phyloP scores from a whole-genome alignment of 176 grass and related monocot genomes.

The Carex parvula region DNA sequence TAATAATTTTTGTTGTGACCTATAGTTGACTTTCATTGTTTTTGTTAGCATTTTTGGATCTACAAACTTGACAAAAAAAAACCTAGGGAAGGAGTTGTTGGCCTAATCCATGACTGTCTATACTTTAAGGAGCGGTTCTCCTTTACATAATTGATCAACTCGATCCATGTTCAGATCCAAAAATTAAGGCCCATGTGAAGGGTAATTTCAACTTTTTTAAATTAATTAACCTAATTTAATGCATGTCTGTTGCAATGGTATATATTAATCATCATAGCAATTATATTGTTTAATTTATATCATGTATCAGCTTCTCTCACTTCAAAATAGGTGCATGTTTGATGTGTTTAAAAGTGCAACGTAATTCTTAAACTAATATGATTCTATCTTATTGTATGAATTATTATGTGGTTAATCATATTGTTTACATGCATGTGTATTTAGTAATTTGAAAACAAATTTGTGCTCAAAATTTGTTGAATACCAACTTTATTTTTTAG shows the following conservation, averaged over 20 bases:
- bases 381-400: too few species aligned
- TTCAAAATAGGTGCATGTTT: neutral
- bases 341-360: neutral
- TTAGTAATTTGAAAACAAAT: too few species aligned
- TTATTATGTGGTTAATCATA: too few species aligned
- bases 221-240: neutral
- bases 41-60: conserved; percentile 16
- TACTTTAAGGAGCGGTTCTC: neutral
- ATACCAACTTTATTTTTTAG: too few species aligned
- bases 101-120: conserved; percentile 17
- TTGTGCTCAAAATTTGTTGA: too few species aligned
- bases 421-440: too few species aligned
- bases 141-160: neutral
- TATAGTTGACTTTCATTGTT: conserved; percentile 20
- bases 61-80: neutral
- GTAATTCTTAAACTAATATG: too few species aligned
- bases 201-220: neutral
- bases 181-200: conserved; percentile 5
- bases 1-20: neutral
- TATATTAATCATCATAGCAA: neutral
- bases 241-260: neutral
- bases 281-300: too few species aligned
- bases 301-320: too few species aligned
- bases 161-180: conserved; percentile 19
- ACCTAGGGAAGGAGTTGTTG: conserved; percentile 10